These are phyloP conservation scores for Auxenochlorella pyrenoidosa DNA, from an alignment of 139 green algal genomes.

Conservation along the genomic window DNA sequence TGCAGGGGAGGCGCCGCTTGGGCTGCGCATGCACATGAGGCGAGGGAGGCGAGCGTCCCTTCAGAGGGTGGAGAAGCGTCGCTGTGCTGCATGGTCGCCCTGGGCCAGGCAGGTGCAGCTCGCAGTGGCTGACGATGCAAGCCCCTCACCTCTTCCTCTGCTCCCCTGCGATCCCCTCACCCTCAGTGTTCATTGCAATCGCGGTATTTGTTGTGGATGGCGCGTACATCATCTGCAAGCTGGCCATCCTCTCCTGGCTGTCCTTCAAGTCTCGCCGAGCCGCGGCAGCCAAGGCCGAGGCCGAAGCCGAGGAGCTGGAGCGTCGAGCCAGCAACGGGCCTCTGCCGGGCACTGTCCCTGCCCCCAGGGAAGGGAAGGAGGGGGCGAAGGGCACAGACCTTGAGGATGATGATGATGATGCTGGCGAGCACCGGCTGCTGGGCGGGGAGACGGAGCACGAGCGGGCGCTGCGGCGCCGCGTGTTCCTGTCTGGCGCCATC, in stretches of 20 bases:
- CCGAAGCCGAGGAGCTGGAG: not conserved
- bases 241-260: conserved; percentile 11
- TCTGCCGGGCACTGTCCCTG: not conserved
- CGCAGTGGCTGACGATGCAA: too few relatives aligned
- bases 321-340: not conserved
- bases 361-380: not conserved
- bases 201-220: conserved; percentile 60
- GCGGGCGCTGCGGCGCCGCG: conserved; percentile 28
- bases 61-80: too few relatives aligned
- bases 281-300: not conserved
- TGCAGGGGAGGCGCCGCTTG: not conserved
- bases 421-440: not conserved
- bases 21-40: too few relatives aligned
- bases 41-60: too few relatives aligned
- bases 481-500: conserved; percentile 51
- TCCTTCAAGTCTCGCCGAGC: not conserved
- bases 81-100: too few relatives aligned
- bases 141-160: not conserved
- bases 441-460: not conserved
- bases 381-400: not conserved
- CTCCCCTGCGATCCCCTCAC: not conserved
- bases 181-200: conserved; percentile 57
- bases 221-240: conserved; percentile 59
- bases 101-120: too few relatives aligned
- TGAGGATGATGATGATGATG: not conserved